Base-by-base conservation (phyloP, 441 rosid species). In the Eutrema salsugineum region DNA sequence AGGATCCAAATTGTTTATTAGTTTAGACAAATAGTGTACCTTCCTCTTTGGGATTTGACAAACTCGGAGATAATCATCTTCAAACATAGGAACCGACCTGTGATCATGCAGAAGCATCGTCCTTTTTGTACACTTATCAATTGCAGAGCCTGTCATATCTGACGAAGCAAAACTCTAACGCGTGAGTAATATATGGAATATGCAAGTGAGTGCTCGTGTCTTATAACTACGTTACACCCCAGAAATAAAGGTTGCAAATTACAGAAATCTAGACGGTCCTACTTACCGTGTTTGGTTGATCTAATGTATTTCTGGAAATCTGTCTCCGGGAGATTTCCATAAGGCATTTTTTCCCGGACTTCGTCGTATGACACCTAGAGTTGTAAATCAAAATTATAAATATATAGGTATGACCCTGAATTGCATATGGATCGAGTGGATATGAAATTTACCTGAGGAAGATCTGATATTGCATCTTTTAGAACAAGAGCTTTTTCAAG, bases 391-490 rank as follows among this genome's bases (percentile, higher is more conserved):
- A 48, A 7, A 17, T 63, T 40, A 15, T n/a, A 70, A 9, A 38
- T 65, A 6, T 35, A 62, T 17, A 10, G 63, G 68, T 12, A 32
- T 39, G 42, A 77, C 69, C 61, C 33, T 56, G 28, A 55, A 14
- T 24, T 72, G 66, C 55, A 55, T 24, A 67, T 47, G 60, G 60
- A 66, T 61, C 38, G 67, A 49, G 39, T 44, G 63, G 72, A 67
- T 33, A 61, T 56, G 77, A 68, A 63, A 42, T 74, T 43, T 90
- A 90, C 98, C 57, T 70, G 78, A 61, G 98, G 96, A 78, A 94
- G 97, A 90, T 94, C 98, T 48, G 92, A 91, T 65, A 94, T 86
- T 49, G 96, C 96, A 83, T 91, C 96, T 57, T 77, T 78, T 77
- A 94, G 95, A 77, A 94, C 83, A 67, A 85, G 75, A 30, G 95